Evolutionary conservation across 2,329 filamentous ascomycete species (phyloP).

Genomic region (Bertia moriformis): DNA sequence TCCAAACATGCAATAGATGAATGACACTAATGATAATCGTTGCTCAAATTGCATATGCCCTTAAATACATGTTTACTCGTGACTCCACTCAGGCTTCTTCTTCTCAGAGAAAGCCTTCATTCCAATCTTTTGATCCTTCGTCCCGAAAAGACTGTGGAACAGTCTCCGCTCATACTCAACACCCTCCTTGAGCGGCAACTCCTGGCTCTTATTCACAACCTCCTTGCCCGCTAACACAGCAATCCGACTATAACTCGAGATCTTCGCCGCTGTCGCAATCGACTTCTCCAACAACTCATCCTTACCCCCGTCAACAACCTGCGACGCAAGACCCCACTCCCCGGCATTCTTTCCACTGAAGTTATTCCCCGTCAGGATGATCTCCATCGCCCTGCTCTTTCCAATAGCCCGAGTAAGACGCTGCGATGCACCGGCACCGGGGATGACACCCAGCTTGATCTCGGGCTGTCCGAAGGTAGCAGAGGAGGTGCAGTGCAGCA

Average conservation of each 20-base stretch:
- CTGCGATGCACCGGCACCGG: conserved; percentile 14
- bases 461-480: conserved; percentile 16
- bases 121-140: conserved; percentile 9
- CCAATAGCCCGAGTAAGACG: conserved; percentile 17
- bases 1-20: too few species aligned
- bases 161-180: not conserved
- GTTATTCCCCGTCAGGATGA: conserved; percentile 24
- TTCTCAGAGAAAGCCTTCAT: conserved; percentile 25
- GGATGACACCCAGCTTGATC: conserved; percentile 14
- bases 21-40: too few species aligned
- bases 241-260: conserved; percentile 22
- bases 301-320: conserved; percentile 11
- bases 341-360: conserved; percentile 19
- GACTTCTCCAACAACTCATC: conserved; percentile 21
- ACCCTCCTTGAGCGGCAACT: not conserved
- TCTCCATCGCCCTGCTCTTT: conserved; percentile 25
- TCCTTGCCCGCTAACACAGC: conserved; percentile 25
- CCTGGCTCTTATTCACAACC: conserved; percentile 23
- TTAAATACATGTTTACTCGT: not conserved
- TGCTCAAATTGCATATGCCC: not conserved
- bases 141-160: conserved; percentile 1
- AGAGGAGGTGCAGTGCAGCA: conserved; percentile 13
- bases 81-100: conserved; percentile 9
- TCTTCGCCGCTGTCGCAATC: conserved; percentile 18
- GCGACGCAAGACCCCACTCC: conserved; percentile 22